Conservation (phyloP, 176 grass and related monocot species). For the Eleusine coracana region DNA sequence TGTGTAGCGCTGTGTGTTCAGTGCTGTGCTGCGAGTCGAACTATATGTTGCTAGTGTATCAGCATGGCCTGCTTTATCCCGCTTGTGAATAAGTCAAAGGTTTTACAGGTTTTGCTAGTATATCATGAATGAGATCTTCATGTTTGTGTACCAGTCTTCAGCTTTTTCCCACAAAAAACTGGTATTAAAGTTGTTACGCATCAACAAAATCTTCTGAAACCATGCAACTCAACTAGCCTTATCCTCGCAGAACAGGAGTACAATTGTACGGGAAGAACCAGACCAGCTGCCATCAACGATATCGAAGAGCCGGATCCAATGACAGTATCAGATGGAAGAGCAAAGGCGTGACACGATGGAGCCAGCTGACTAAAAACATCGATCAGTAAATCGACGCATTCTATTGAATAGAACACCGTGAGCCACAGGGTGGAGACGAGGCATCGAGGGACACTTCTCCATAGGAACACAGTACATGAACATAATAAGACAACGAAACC, state of each 20-base stretch:
- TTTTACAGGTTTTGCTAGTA: background rate
- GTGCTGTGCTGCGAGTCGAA: background rate
- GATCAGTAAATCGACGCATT: background rate
- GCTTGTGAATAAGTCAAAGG: background rate
- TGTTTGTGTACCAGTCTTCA: background rate
- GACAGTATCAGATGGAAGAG: background rate
- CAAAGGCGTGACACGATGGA: too few species aligned
- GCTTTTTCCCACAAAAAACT: too few species aligned
- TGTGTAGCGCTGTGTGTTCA: background rate
- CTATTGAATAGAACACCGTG: background rate
- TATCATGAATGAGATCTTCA: background rate
- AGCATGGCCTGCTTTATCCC: background rate
- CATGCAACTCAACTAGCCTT: too few species aligned
- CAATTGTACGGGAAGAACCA: too few species aligned
- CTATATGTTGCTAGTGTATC: background rate
- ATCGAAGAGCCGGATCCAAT: background rate
- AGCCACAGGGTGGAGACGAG: background rate
- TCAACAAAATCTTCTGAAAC: background rate
- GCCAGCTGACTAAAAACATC: too few species aligned
- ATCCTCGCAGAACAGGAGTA: too few species aligned
- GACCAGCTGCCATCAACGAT: background rate
- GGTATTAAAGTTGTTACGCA: too few species aligned
- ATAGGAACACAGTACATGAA: background rate
- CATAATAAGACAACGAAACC: background rate
- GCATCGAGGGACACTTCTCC: background rate